phyloP scores from a whole-genome alignment of 148 eudicot genomes.

The Amaranthus cruentus region DNA sequence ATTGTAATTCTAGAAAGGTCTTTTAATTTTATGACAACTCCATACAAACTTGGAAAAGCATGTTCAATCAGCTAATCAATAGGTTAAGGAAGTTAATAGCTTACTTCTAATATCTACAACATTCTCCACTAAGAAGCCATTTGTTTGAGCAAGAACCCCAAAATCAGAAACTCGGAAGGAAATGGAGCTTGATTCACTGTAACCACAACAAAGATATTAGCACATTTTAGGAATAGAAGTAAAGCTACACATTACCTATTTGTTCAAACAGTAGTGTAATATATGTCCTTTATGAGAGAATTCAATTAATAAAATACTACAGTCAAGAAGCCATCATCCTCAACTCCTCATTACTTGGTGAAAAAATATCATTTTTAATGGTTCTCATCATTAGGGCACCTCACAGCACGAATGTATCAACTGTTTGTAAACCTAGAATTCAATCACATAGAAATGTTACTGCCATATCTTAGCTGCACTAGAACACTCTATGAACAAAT shows the following conservation, averaged over 20 bases:
- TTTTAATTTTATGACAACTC: background rate
- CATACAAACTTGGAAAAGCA: background rate
- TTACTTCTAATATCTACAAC: conserved; percentile 16
- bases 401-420: background rate
- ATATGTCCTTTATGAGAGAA: background rate
- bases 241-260: background rate
- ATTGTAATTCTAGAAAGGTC: background rate
- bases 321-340: background rate
- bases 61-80: background rate
- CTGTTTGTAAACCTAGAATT: background rate
- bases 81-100: background rate
- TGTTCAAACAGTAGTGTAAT: background rate
- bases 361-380: background rate
- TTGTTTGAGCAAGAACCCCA: conserved; percentile 16
- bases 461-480: background rate
- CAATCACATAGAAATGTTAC: background rate
- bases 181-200: conserved; percentile 19
- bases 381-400: background rate
- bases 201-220: conserved; percentile 6
- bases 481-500: background rate
- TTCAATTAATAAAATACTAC: background rate
- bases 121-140: conserved; percentile 12
- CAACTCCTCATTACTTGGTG: background rate
- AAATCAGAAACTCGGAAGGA: conserved; percentile 15
- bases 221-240: background rate